Base-by-base conservation (phyloP, 306 rosid species). In the Herpetospermum pedunculosum region DNA sequence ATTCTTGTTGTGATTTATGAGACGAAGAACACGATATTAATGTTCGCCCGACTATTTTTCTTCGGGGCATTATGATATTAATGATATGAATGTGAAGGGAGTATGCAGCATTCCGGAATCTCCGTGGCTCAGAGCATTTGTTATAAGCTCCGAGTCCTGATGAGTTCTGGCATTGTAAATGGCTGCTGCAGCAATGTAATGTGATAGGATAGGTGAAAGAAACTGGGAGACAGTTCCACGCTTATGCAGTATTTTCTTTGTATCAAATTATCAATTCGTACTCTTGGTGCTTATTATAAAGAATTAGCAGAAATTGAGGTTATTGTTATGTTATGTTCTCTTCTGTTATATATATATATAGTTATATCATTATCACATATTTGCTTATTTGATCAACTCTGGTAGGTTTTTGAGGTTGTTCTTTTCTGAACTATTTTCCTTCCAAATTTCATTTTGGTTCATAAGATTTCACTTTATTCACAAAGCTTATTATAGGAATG, bases 31-130 rank as follows among this genome's bases (percentile, higher is more conserved):
- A 73, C 79, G 72, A 84, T 77, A 77, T 77, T 71, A 55, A 43
- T 85, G 80, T 80, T 78, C 82, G 94, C 88, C 89, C 96, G 48
- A 75, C 72, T 85, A 78, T 84, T 89, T 85, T 89, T 89, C 80
- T 70, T 79, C 81, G 90, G 92, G 96, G 83, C 78, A 71, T 76
- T 38, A 62, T 69, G 79, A 80, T 82, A 83, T 64, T 81, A 75
- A 83, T 85, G 78, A 72, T 80, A 69, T 85, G 84, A 82, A 77
- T 67, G 82, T 77, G 76, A 71, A 84, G 82, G 80, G 75, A 88
- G 80, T 71, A 80, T 81, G 77, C 76, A 65, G 73, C 84, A 77
- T 78, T 83, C 75, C 74, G 74, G 85, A 83, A 77, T 57, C 78
- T 75, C 77, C 64, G 62, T 73, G 62, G 85, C 71, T 73, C 21